phyloP scores from a whole-genome alignment of 2,329 filamentous ascomycete genomes.

The Verticillium longisporum region DNA sequence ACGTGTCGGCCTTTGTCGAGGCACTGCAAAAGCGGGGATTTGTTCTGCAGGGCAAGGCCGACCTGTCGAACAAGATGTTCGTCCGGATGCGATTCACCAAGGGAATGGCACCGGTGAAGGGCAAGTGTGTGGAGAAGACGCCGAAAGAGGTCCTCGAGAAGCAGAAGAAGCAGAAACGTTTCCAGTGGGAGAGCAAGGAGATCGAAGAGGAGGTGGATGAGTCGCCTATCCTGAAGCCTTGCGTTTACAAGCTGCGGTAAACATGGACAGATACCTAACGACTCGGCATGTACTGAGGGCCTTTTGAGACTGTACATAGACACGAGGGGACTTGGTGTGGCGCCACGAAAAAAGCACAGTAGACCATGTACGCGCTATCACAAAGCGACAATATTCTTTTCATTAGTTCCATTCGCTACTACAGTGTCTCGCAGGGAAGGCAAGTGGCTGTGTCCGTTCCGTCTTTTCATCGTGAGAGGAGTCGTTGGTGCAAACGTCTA shows the following conservation, averaged over 20 bases:
- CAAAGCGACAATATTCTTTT: neutral
- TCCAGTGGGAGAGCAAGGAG: constrained; percentile 48
- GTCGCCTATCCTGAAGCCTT: constrained; percentile 72
- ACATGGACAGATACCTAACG: neutral
- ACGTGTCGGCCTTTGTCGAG: constrained; percentile 80
- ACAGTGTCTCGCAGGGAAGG: neutral
- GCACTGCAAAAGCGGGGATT: constrained; percentile 78
- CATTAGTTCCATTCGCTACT: neutral
- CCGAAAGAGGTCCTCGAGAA: constrained; percentile 51
- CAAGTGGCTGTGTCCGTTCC: neutral
- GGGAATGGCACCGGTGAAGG: constrained; percentile 63
- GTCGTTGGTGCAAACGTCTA: neutral
- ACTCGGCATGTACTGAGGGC: neutral
- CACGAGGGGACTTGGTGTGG: neutral
- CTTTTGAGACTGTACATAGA: neutral
- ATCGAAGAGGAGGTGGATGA: constrained; percentile 55
- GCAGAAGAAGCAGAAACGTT: constrained; percentile 45
- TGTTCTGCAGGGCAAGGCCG: constrained; percentile 62
- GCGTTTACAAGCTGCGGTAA: constrained; percentile 86
- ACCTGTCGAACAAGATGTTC: constrained; percentile 95
- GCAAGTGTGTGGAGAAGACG: constrained; percentile 56
- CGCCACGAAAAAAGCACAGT: neutral
- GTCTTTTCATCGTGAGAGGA: neutral
- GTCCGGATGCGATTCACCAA: constrained; percentile 95
- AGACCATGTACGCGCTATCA: neutral